These are phyloP conservation scores for Rhypophila decipiens DNA, from an alignment of 495 filamentous ascomycete genomes.

Conservation along the genomic window DNA sequence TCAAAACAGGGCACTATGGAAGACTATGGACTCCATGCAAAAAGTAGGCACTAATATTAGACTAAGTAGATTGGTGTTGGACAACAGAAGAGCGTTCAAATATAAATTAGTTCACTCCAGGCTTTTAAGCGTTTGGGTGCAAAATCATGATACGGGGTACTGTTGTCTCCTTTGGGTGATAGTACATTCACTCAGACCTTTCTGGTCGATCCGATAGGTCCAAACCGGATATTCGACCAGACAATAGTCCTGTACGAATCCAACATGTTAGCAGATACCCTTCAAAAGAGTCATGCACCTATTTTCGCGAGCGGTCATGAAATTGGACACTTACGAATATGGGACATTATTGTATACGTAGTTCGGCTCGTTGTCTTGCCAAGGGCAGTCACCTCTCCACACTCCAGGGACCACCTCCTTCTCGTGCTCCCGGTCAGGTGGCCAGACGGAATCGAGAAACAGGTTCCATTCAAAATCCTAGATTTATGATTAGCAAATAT, in stretches of 20 bases:
- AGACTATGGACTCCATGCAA: too few species aligned
- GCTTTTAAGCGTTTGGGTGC: too few species aligned
- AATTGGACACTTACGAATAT: slow-evolving; percentile 22
- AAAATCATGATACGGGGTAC: too few species aligned
- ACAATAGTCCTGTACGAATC: too few species aligned
- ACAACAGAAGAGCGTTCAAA: too few species aligned
- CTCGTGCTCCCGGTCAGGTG: slow-evolving; percentile 53
- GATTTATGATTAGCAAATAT: slow-evolving; percentile 67
- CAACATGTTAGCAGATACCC: background rate
- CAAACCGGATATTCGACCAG: background rate
- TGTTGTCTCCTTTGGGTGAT: too few species aligned
- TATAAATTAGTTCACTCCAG: too few species aligned
- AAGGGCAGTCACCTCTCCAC: slow-evolving; percentile 50
- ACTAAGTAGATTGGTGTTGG: too few species aligned
- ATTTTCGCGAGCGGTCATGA: background rate
- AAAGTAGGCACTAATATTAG: too few species aligned
- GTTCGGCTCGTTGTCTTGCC: slow-evolving; percentile 49
- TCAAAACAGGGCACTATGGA: too few species aligned
- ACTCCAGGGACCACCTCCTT: slow-evolving; percentile 60
- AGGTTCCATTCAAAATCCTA: slow-evolving; percentile 73
- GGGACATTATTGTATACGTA: slow-evolving; percentile 42
- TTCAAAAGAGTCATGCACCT: too few species aligned
- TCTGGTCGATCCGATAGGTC: background rate
- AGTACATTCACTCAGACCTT: too few species aligned
- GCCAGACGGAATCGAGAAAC: slow-evolving; percentile 43